These are phyloP conservation scores for Verbena officinalis DNA, from an alignment of 257 asterid species.

Conservation along the genomic window DNA sequence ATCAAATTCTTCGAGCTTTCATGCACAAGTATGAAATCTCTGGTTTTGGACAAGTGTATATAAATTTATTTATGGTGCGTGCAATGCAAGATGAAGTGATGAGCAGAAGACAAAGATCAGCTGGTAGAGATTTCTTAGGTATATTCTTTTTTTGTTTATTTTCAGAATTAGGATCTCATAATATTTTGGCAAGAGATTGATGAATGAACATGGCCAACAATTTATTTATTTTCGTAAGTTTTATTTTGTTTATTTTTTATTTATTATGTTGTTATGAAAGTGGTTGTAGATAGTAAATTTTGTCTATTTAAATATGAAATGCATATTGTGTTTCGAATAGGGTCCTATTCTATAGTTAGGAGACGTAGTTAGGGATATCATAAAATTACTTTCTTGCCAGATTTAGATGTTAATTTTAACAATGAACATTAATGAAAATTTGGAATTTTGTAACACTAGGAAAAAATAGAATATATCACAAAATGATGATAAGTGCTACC, in stretches of 20 bases:
- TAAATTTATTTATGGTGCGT: conserved; percentile 27
- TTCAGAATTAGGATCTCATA: not conserved
- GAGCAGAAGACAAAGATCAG: conserved; percentile 20
- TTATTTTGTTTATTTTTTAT: not conserved
- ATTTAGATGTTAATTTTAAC: not conserved
- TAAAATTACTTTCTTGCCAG: too few species aligned
- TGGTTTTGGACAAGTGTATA: conserved; percentile 19
- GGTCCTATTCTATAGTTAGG: too few species aligned
- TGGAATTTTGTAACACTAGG: too few species aligned
- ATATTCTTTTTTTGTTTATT: conserved; percentile 13
- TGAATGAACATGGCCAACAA: conserved; percentile 18
- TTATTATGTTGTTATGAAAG: not conserved
- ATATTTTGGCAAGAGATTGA: conserved; percentile 1
- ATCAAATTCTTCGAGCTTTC: conserved; percentile 33
- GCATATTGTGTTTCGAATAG: too few species aligned
- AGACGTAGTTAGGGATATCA: not conserved
- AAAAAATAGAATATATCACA: too few species aligned
- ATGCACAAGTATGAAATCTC: conserved; percentile 33
- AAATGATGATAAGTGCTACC: too few species aligned
- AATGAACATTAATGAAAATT: too few species aligned
- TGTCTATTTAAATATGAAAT: conserved; percentile 13
- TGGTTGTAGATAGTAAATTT: conserved; percentile 23
- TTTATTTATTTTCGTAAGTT: conserved; percentile 12
- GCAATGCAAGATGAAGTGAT: conserved; percentile 14
- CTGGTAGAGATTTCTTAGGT: conserved; percentile 23